Evolutionary conservation across 176 grass and related monocot genomes (phyloP).

Genomic region (Metroxylon sagu): DNA sequence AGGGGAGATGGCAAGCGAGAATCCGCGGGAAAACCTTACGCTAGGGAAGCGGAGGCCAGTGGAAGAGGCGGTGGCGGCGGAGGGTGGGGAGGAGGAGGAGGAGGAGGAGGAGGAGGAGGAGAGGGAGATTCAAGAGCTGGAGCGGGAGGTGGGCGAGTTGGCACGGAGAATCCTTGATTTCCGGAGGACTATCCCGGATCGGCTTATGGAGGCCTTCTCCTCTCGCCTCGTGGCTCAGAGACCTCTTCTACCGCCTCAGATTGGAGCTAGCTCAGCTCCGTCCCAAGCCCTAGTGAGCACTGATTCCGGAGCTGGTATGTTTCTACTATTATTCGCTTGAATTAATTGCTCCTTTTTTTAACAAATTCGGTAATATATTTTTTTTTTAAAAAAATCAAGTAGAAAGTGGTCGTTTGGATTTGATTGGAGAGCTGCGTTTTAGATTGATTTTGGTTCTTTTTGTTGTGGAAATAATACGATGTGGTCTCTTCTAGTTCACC

Average conservation of each 20-base stretch:
- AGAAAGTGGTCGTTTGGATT: too few relatives aligned
- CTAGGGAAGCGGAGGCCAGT: constrained; percentile 36
- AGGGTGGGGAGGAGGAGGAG: background rate
- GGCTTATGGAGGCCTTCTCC: constrained; percentile 3
- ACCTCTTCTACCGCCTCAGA: constrained; percentile 17
- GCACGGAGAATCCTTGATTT: constrained; percentile 40
- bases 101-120: constrained; percentile 3
- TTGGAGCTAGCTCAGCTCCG: constrained; percentile 3
- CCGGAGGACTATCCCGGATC: constrained; percentile 18
- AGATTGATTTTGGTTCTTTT: too few relatives aligned
- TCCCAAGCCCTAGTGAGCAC: background rate
- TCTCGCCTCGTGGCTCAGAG: constrained; percentile 22
- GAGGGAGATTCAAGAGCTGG: constrained; percentile 33
- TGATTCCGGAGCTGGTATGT: too few relatives aligned
- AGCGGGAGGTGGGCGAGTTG: constrained; percentile 44
- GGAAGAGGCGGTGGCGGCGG: background rate
- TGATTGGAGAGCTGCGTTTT: too few relatives aligned
- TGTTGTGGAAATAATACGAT: too few relatives aligned
- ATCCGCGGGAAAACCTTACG: background rate
- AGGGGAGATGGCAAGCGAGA: background rate
- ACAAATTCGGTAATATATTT: too few relatives aligned
- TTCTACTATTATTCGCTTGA: too few relatives aligned
- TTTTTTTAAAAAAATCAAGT: too few relatives aligned
- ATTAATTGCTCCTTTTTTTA: too few relatives aligned
- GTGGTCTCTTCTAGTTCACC: too few relatives aligned